Percentiles rank a stretch among this genome's conserved stretches.
Evolutionary conservation across 495 filamentous ascomycete species (phyloP).

Genomic region (Stereocaulon alpinum): DNA sequence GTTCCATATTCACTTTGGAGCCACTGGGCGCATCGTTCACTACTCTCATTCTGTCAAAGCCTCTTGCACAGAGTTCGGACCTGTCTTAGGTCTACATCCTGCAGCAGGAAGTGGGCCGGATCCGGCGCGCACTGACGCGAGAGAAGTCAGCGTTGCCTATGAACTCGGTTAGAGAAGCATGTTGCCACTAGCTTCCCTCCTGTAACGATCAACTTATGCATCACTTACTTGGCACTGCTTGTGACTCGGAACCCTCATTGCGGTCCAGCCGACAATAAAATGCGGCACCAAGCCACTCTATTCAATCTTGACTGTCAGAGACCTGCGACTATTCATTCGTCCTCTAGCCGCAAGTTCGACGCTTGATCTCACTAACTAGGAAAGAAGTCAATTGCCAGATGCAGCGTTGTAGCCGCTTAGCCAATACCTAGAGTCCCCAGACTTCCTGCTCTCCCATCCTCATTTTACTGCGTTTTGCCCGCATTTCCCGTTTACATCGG

Average conservation of each 20-base stretch:
- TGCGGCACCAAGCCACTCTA: no score
- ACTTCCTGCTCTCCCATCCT: no score
- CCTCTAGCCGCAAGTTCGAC: not conserved
- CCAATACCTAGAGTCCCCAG: no score
- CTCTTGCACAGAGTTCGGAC: no score
- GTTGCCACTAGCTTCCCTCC: not conserved
- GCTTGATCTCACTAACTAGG: not conserved
- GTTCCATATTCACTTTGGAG: no score
- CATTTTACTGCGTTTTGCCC: not conserved
- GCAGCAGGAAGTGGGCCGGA: not conserved
- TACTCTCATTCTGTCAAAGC: no score
- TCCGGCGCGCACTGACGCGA: not conserved
- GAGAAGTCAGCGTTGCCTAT: not conserved
- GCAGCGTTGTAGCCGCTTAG: not conserved
- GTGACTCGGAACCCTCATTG: no score
- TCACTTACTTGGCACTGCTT: no score
- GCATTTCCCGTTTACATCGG: not conserved
- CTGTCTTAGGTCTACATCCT: not conserved
- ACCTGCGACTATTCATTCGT: not conserved
- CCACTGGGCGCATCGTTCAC: no score
- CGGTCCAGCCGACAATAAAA: no score
- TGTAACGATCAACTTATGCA: not conserved
- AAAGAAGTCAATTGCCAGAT: not conserved
- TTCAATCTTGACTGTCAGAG: no score
- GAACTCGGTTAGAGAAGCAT: constrained; percentile 1